phyloP scores from a whole-genome alignment of 2,329 filamentous ascomycete genomes.

The Xylariaceae sp. region DNA sequence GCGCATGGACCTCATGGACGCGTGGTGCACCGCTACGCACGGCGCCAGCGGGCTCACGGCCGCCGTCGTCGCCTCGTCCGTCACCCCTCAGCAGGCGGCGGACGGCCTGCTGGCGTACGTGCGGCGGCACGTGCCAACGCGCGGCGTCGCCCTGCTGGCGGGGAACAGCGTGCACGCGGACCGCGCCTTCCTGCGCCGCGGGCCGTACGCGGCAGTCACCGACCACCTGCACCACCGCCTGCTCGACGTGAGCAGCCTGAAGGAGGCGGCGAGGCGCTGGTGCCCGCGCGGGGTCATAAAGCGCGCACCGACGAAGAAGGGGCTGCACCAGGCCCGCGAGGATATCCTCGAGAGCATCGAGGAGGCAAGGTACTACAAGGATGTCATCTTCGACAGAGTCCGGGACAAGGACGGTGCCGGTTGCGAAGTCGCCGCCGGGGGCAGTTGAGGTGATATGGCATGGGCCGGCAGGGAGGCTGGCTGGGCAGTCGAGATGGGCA shows the following conservation, averaged over 20 bases:
- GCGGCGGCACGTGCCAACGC: conserved; percentile 58
- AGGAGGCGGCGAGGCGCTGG: conserved; percentile 85
- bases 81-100: conserved; percentile 65
- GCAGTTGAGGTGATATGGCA: too few relatives aligned
- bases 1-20: conserved; percentile 70
- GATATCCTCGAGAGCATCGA: conserved; percentile 95
- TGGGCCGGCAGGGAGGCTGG: too few relatives aligned
- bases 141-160: conserved; percentile 62
- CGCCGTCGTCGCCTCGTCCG: conserved; percentile 65
- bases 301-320: conserved; percentile 63
- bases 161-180: conserved; percentile 94
- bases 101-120: conserved; percentile 71
- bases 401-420: conserved; percentile 4
- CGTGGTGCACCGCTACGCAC: conserved; percentile 83
- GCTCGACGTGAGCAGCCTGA: conserved; percentile 84
- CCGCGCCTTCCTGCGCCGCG: conserved; percentile 66
- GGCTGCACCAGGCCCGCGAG: conserved; percentile 71
- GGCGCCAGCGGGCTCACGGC: conserved; percentile 72
- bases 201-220: conserved; percentile 66
- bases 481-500: too few relatives aligned
- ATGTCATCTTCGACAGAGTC: conserved; percentile 55
- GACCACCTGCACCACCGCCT: conserved; percentile 83
- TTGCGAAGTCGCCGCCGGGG: too few relatives aligned
- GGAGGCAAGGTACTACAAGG: conserved; percentile 78
- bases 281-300: conserved; percentile 52